These are phyloP conservation scores for Xylaria palmicola DNA, from an alignment of 495 filamentous ascomycete species.

Conservation along the genomic window DNA sequence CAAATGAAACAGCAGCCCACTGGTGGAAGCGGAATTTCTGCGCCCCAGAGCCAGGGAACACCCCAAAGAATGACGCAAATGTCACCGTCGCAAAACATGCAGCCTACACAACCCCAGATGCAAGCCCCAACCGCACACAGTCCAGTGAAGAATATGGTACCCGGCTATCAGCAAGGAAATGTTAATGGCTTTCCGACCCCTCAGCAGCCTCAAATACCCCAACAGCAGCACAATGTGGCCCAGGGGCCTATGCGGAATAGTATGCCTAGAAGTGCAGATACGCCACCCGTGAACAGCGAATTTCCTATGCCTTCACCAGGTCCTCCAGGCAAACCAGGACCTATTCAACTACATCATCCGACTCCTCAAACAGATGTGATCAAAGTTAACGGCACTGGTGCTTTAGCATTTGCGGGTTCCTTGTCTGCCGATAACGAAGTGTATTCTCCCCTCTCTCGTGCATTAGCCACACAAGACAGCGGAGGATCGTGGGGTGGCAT, in stretches of 20 bases:
- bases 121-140: constrained; percentile 47
- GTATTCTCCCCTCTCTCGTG: constrained; percentile 63
- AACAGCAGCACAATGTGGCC: constrained; percentile 32
- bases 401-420: constrained; percentile 33
- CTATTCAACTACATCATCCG: constrained; percentile 35
- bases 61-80: constrained; percentile 41
- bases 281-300: constrained; percentile 38
- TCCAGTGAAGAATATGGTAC: constrained; percentile 51
- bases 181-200: constrained; percentile 53
- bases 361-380: constrained; percentile 32
- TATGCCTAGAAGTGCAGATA: constrained; percentile 42
- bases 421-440: constrained; percentile 42
- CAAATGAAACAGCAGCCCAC: constrained; percentile 53
- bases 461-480: constrained; percentile 40
- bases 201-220: constrained; percentile 41
- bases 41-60: constrained; percentile 38
- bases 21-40: constrained; percentile 40
- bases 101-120: constrained; percentile 48
- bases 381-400: constrained; percentile 25
- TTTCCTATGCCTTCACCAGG: constrained; percentile 44
- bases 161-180: constrained; percentile 40
- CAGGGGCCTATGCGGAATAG: constrained; percentile 40
- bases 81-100: constrained; percentile 48
- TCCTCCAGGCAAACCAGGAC: constrained; percentile 35
- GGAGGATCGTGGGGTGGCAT: constrained; percentile 57